phyloP scores from a whole-genome alignment of 495 filamentous ascomycete species.

The Aspergillus indologenus region DNA sequence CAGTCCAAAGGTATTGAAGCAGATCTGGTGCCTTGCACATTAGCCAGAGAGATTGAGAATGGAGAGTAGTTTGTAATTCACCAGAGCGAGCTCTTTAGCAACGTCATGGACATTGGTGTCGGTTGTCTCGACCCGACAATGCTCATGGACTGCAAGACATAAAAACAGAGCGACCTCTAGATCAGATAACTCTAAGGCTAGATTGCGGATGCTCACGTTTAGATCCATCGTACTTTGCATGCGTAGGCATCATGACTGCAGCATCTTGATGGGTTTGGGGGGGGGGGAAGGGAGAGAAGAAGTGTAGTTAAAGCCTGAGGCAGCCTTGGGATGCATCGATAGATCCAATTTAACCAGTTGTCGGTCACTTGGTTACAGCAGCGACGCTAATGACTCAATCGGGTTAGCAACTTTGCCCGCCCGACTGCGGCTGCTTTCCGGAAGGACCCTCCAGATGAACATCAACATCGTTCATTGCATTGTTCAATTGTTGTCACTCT shows the following conservation, averaged over 20 bases:
- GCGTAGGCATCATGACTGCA: neutral
- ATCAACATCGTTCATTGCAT: slow-evolving; percentile 10
- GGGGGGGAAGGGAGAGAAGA: too few relatives aligned
- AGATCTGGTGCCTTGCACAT: slow-evolving; percentile 45
- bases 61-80: slow-evolving; percentile 25
- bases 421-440: neutral
- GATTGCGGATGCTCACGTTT: slow-evolving; percentile 44
- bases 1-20: slow-evolving; percentile 68
- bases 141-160: slow-evolving; percentile 73
- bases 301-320: neutral
- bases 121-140: slow-evolving; percentile 82
- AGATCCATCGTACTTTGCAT: slow-evolving; percentile 53
- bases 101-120: slow-evolving; percentile 58
- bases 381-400: slow-evolving; percentile 6
- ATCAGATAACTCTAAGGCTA: slow-evolving; percentile 75
- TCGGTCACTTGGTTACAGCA: too few relatives aligned
- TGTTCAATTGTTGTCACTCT: neutral
- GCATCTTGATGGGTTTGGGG: slow-evolving; percentile 1
- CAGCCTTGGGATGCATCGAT: too few relatives aligned
- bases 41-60: slow-evolving; percentile 6
- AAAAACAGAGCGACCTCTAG: slow-evolving; percentile 84
- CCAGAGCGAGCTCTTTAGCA: slow-evolving; percentile 68
- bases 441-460: slow-evolving; percentile 10
- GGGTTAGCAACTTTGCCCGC: slow-evolving; percentile 20
- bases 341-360: too few relatives aligned